Evolutionary conservation across 805 yeast species (phyloP).

Genomic region (Komagataella ulmi): DNA sequence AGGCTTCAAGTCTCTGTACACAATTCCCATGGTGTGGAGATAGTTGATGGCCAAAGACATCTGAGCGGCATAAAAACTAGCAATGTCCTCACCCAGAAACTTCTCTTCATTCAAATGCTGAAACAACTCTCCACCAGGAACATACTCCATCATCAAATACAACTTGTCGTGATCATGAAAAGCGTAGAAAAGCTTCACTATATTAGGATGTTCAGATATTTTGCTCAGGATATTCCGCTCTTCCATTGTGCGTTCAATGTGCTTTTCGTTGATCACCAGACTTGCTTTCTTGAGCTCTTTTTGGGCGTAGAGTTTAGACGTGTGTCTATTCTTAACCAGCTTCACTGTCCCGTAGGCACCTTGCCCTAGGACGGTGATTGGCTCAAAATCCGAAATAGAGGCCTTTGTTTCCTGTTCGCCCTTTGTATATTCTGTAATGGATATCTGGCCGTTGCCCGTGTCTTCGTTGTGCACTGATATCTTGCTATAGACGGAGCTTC

Average conservation of each 20-base stretch:
- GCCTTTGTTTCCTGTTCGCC: neutral
- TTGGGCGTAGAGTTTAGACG: slow-evolving; percentile 68
- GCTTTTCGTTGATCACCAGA: slow-evolving; percentile 42
- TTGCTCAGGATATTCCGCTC: slow-evolving; percentile 64
- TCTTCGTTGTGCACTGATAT: neutral
- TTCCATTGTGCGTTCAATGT: slow-evolving; percentile 66
- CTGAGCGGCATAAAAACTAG: slow-evolving; percentile 71
- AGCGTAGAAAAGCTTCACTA: slow-evolving; percentile 72
- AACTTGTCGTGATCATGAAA: slow-evolving; percentile 70
- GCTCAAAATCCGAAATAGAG: slow-evolving; percentile 45
- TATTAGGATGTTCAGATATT: slow-evolving; percentile 52
- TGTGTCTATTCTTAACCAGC: slow-evolving; percentile 50
- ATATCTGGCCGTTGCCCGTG: neutral
- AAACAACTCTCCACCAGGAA: slow-evolving; percentile 82
- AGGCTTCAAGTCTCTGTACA: slow-evolving; percentile 81
- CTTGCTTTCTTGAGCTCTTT: slow-evolving; percentile 78
- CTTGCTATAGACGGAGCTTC: neutral
- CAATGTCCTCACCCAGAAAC: slow-evolving; percentile 45
- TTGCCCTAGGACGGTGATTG: slow-evolving; percentile 65
- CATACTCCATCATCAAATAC: slow-evolving; percentile 64
- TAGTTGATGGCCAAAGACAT: slow-evolving; percentile 67
- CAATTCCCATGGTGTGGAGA: slow-evolving; percentile 68
- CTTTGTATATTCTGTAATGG: neutral
- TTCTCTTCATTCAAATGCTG: slow-evolving; percentile 39
- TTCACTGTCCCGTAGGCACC: slow-evolving; percentile 88